phyloP scores from a whole-genome alignment of 2,329 filamentous ascomycete species.

The Nemania sp. region DNA sequence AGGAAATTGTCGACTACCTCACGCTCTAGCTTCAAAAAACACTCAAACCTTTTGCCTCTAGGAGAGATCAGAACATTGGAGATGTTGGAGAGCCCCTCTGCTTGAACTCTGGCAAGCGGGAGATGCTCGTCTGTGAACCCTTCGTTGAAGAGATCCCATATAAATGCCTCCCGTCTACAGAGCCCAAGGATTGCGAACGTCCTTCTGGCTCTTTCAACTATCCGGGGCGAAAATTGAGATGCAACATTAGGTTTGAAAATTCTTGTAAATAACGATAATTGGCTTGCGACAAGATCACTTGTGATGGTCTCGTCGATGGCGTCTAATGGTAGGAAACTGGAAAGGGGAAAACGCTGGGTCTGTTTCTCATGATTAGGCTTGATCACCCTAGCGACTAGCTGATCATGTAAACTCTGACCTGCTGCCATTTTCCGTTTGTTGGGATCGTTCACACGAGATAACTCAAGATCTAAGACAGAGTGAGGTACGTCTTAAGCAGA shows the following conservation, averaged over 20 bases:
- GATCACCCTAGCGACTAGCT: neutral
- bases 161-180: neutral
- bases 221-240: neutral
- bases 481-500: no score
- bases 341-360: neutral
- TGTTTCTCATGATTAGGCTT: neutral
- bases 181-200: slow-evolving; percentile 16
- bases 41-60: neutral
- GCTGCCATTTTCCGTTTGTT: no score
- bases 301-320: slow-evolving; percentile 18
- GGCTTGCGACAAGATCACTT: neutral
- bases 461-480: no score
- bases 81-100: no score
- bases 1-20: neutral
- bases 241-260: neutral
- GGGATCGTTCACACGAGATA: no score
- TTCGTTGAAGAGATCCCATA: slow-evolving; percentile 12
- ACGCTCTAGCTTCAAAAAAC: slow-evolving; percentile 1
- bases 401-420: slow-evolving; percentile 2
- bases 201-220: neutral
- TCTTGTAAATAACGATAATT: neutral
- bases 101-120: neutral
- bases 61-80: neutral
- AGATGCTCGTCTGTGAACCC: slow-evolving; percentile 26
- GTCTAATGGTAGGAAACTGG: slow-evolving; percentile 12